Conservation (phyloP, 192 early-diverging fungal genomes). For the Entomortierella lignicola region DNA sequence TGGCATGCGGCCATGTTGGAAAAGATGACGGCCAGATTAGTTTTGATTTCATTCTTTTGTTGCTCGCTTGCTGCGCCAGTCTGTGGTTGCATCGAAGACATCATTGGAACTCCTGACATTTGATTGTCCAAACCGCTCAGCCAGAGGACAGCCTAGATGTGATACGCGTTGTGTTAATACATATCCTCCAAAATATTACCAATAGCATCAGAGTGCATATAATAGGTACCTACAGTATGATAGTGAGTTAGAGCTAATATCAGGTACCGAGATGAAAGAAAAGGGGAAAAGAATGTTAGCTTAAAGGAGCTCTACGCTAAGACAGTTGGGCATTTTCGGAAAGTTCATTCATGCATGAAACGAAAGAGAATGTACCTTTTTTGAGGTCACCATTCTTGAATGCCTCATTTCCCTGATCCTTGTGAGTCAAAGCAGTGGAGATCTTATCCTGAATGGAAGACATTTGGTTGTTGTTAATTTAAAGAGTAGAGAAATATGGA, state of each 20-base stretch:
- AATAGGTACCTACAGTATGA: constrained; percentile 35
- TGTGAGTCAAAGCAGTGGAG: constrained; percentile 22
- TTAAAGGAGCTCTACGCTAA: too few species aligned
- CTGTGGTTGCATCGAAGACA: constrained; percentile 23
- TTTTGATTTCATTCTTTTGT: constrained; percentile 43
- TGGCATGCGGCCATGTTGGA: constrained; percentile 53
- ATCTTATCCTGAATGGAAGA: constrained; percentile 45
- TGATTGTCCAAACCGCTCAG: constrained; percentile 55
- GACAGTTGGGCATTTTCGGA: too few species aligned
- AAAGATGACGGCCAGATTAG: constrained; percentile 42
- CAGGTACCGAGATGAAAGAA: not conserved
- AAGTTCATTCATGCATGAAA: too few species aligned
- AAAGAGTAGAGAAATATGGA: not conserved
- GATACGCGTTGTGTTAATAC: not conserved
- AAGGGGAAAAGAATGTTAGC: not conserved
- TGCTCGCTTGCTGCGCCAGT: constrained; percentile 10
- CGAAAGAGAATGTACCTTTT: too few species aligned
- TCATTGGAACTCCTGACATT: constrained; percentile 49
- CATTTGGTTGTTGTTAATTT: too few species aligned
- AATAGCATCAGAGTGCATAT: too few species aligned
- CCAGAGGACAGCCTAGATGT: constrained; percentile 47
- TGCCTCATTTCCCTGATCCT: constrained; percentile 54
- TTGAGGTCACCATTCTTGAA: constrained; percentile 52
- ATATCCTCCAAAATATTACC: too few species aligned
- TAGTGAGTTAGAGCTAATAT: constrained; percentile 52